phyloP scores from a whole-genome alignment of 1,284 basidiomycete species.

The Fomitopsis palustris region DNA sequence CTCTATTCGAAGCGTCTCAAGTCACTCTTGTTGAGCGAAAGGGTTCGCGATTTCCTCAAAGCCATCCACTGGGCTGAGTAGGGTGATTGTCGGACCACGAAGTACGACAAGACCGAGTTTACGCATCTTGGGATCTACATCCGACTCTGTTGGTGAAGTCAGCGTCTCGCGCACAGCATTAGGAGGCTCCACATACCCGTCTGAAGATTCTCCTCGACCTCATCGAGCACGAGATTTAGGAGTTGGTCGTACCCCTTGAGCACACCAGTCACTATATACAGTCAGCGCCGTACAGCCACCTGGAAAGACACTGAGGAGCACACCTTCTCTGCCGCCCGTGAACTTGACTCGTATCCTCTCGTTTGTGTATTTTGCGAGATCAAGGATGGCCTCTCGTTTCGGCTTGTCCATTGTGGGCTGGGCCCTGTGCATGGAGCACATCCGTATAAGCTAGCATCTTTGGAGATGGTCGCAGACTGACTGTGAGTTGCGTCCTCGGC shows the following conservation, averaged over 20 bases:
- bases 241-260: slow-evolving; percentile 97
- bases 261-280: slow-evolving; percentile 74
- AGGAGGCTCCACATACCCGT: slow-evolving; percentile 40
- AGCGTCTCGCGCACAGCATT: neutral
- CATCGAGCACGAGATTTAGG: slow-evolving; percentile 92
- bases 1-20: no score
- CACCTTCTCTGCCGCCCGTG: slow-evolving; percentile 93
- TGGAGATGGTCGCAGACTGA: slow-evolving; percentile 9
- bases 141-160: slow-evolving; percentile 35
- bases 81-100: slow-evolving; percentile 88
- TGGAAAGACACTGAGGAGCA: slow-evolving; percentile 15
- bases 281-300: neutral
- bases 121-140: slow-evolving; percentile 62
- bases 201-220: slow-evolving; percentile 76
- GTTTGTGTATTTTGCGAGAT: slow-evolving; percentile 92
- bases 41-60: slow-evolving; percentile 89
- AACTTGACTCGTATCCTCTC: slow-evolving; percentile 95
- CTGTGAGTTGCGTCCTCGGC: slow-evolving; percentile 20
- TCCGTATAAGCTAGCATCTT: neutral
- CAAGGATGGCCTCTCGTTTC: slow-evolving; percentile 93
- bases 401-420: slow-evolving; percentile 75
- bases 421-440: slow-evolving; percentile 15
- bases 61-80: slow-evolving; percentile 91
- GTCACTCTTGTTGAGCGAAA: slow-evolving; percentile 51
- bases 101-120: slow-evolving; percentile 83